A percentile compares a stretch with the other conserved stretches of the same genome.
Conservation (phyloP, 177 flowering plant genomes). For the Vitis hybrid region DNA sequence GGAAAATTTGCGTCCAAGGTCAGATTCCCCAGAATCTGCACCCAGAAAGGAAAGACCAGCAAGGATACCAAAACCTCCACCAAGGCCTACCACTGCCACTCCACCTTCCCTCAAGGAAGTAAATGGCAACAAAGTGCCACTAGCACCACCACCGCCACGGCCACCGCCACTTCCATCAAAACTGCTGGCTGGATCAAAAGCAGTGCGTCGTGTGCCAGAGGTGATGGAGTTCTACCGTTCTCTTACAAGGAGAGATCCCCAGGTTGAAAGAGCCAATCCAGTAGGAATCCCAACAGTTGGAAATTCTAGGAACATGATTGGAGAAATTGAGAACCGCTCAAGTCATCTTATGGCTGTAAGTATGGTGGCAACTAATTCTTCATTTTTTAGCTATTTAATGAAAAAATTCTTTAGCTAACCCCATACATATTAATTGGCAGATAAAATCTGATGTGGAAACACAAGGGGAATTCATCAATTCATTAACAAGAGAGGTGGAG, state of each 20-base stretch:
- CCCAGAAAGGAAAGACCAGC: conserved; percentile 21
- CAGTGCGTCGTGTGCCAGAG: conserved; percentile 63
- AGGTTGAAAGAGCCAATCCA: conserved; percentile 26
- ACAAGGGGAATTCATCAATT: conserved; percentile 59
- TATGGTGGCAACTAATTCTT: conserved; percentile 2
- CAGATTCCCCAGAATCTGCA: conserved; percentile 18
- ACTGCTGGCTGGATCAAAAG: conserved; percentile 22
- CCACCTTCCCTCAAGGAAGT: conserved; percentile 13
- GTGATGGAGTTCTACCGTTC: conserved; percentile 63
- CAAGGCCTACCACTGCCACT: conserved; percentile 23
- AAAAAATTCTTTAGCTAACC: background rate
- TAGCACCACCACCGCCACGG: conserved; percentile 40
- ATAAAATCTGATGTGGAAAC: conserved; percentile 74
- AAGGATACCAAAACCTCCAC: conserved; percentile 43
- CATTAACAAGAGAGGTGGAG: conserved; percentile 57
- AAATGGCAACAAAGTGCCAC: conserved; percentile 17
- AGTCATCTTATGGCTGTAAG: conserved; percentile 77
- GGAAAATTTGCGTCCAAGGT: conserved; percentile 11
- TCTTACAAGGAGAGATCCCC: conserved; percentile 48
- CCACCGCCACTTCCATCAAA: conserved; percentile 57
- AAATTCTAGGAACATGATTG: conserved; percentile 70
- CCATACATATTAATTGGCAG: conserved; percentile 22
- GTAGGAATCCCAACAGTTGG: conserved; percentile 19
- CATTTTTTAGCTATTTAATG: background rate
- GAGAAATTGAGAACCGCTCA: conserved; percentile 90